Percentiles rank a stretch among this genome's conserved stretches.
Evolutionary conservation across 345 rosid species (phyloP).

Genomic region (Brassica carinata): DNA sequence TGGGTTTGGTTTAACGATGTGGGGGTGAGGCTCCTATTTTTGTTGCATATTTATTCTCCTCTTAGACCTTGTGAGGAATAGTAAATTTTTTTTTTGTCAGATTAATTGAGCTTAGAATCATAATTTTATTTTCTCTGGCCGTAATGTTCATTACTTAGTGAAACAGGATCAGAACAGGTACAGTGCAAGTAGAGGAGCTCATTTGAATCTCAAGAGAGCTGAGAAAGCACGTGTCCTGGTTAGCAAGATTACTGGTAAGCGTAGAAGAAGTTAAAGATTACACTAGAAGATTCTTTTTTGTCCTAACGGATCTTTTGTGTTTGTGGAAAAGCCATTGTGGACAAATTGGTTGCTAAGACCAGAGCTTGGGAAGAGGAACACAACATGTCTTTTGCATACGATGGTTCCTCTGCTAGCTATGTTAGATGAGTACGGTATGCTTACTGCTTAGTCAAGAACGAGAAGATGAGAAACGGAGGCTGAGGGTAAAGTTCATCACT

Average conservation of each 20-base stretch:
- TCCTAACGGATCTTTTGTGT: constrained; percentile 12
- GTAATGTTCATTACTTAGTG: too few species aligned
- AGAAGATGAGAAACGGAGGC: constrained; percentile 89
- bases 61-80: too few species aligned
- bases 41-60: background rate
- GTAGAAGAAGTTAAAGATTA: constrained; percentile 9
- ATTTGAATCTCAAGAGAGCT: constrained; percentile 98
- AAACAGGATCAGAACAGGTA: constrained; percentile 96
- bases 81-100: too few species aligned
- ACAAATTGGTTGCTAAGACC: constrained; percentile 82
- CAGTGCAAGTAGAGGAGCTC: constrained; percentile 95
- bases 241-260: constrained; percentile 91
- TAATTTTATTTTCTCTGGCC: too few species aligned
- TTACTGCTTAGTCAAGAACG: constrained; percentile 72
- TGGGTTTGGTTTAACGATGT: background rate
- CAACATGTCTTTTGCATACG: constrained; percentile 64
- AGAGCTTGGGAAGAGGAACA: constrained; percentile 94
- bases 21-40: background rate
- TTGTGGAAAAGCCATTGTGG: constrained; percentile 66
- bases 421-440: constrained; percentile 98
- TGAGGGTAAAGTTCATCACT: constrained; percentile 51
- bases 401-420: constrained; percentile 97
- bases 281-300: background rate
- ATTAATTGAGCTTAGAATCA: too few species aligned
- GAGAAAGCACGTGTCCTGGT: constrained; percentile 91